phyloP scores from a whole-genome alignment of 805 yeast species.

The Candida chilensis region DNA sequence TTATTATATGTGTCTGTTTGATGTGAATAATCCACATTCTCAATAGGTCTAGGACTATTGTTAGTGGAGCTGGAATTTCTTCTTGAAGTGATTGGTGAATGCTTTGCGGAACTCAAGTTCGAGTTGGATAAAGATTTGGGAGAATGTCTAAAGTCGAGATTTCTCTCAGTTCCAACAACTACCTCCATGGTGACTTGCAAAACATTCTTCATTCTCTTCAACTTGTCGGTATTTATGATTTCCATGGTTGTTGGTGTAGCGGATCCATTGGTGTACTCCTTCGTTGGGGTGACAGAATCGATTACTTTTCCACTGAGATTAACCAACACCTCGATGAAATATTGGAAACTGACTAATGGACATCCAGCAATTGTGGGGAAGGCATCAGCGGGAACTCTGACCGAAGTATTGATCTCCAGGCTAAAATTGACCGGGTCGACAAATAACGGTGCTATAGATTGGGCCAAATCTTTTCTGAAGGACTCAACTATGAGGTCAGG shows the following conservation, averaged over 20 bases:
- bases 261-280: no score
- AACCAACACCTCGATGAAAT: slow-evolving; percentile 76
- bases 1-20: no score
- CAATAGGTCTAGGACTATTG: no score
- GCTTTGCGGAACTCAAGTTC: slow-evolving; percentile 3
- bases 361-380: slow-evolving; percentile 77
- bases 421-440: slow-evolving; percentile 59
- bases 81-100: no score
- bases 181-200: slow-evolving; percentile 76
- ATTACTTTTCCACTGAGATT: no score
- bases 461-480: slow-evolving; percentile 78
- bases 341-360: slow-evolving; percentile 69
- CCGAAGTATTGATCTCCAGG: slow-evolving; percentile 49
- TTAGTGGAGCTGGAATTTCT: no score
- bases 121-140: neutral
- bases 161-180: slow-evolving; percentile 70
- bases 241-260: no score
- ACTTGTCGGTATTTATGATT: slow-evolving; percentile 71
- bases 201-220: slow-evolving; percentile 69
- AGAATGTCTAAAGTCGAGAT: slow-evolving; percentile 5
- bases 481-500: slow-evolving; percentile 57
- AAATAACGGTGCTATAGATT: slow-evolving; percentile 65
- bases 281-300: no score
- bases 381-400: slow-evolving; percentile 75
- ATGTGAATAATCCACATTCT: no score